Conservation (phyloP, 2,329 filamentous ascomycete species). For the Clonostachys rhizophaga region DNA sequence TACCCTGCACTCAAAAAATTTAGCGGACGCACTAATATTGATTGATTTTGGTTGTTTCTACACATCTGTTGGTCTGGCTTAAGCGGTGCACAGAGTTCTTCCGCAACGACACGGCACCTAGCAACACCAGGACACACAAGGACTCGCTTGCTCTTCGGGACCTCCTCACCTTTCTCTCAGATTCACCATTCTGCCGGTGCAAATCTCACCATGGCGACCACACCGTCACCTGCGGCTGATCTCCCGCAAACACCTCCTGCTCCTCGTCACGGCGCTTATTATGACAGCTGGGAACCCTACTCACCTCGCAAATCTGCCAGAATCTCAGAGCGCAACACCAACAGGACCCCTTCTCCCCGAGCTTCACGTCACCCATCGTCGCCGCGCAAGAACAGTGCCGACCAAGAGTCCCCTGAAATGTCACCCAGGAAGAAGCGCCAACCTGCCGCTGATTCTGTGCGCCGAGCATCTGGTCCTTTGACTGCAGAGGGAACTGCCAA, state of each 20-base stretch:
- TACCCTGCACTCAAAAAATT: too few species aligned
- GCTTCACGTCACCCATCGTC: constrained; percentile 2
- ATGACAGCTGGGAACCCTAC: constrained; percentile 69
- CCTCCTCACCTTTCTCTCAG: too few species aligned
- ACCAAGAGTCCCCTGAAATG: constrained; percentile 3
- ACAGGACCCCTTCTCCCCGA: constrained; percentile 51
- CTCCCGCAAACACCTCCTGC: constrained; percentile 4
- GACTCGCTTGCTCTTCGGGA: too few species aligned
- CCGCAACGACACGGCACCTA: too few species aligned
- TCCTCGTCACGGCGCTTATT: constrained; percentile 10
- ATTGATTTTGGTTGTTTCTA: too few species aligned
- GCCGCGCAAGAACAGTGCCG: constrained; percentile 11
- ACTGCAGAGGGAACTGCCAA: constrained; percentile 35
- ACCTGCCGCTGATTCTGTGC: constrained; percentile 39
- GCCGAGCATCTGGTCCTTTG: constrained; percentile 39
- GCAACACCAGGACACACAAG: too few species aligned
- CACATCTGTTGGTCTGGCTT: too few species aligned
- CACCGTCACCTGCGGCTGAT: constrained; percentile 3
- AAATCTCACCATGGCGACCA: constrained; percentile 1
- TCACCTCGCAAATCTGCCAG: constrained; percentile 66
- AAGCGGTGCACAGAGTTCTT: too few species aligned
- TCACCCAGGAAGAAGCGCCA: constrained; percentile 48
- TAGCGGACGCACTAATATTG: too few species aligned
- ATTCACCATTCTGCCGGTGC: too few species aligned
- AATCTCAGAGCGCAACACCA: constrained; percentile 46